Conservation (phyloP, 306 rosid genomes). For the Castanea sativa region DNA sequence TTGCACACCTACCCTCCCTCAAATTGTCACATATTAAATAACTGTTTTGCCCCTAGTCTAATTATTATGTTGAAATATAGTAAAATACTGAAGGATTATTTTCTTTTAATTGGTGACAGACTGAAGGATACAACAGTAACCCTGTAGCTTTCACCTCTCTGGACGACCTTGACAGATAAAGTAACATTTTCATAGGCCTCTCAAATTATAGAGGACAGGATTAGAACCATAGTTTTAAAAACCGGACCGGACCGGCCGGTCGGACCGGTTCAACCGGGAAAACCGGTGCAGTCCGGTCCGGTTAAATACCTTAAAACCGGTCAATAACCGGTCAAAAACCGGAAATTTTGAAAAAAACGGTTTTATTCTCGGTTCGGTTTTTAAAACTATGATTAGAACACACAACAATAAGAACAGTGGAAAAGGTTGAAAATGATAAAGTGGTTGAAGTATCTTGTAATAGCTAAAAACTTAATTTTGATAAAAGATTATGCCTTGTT, state of each 20-base stretch:
- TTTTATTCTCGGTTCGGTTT: too few species aligned
- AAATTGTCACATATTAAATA: not conserved
- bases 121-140: not conserved
- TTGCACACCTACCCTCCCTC: not conserved
- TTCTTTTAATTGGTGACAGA: not conserved
- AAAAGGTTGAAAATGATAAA: not conserved
- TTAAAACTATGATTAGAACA: not conserved
- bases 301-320: too few species aligned
- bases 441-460: not conserved
- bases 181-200: not conserved
- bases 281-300: too few species aligned
- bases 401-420: not conserved
- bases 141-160: not conserved
- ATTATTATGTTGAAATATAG: too few species aligned
- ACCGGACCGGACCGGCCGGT: too few species aligned
- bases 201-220: not conserved
- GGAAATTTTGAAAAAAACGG: too few species aligned
- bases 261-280: too few species aligned
- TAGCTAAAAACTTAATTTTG: not conserved
- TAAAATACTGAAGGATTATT: too few species aligned
- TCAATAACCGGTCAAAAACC: too few species aligned
- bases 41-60: not conserved
- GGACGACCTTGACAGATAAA: not conserved
- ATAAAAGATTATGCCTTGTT: not conserved
- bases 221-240: too few species aligned